A percentile compares a stretch with the other conserved stretches of the same genome.
These are phyloP conservation scores for Pichia deserticola DNA, from an alignment of 805 yeast species.

Conservation along the genomic window DNA sequence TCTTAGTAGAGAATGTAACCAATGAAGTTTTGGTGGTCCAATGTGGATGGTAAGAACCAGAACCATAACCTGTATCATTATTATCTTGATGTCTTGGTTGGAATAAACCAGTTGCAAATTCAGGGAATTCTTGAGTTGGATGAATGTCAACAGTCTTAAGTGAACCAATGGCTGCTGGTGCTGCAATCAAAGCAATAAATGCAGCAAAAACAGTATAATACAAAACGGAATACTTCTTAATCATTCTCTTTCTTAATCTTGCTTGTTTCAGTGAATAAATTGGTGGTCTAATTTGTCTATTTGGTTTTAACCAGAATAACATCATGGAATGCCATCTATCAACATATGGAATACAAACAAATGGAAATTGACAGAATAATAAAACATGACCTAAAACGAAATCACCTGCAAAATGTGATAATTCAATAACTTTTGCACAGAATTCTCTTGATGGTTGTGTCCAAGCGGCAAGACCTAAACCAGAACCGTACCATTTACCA, in stretches of 20 bases:
- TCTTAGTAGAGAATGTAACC: slow-evolving; percentile 44
- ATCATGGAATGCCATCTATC: slow-evolving; percentile 98
- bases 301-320: slow-evolving; percentile 98
- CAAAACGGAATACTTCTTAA: slow-evolving; percentile 80
- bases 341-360: slow-evolving; percentile 74
- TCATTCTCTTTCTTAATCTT: slow-evolving; percentile 95
- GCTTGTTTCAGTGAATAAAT: slow-evolving; percentile 95
- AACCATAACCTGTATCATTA: slow-evolving; percentile 71
- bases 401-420: slow-evolving; percentile 95
- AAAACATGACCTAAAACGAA: slow-evolving; percentile 87
- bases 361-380: slow-evolving; percentile 83
- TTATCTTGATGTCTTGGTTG: slow-evolving; percentile 81
- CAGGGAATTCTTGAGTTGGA: slow-evolving; percentile 25
- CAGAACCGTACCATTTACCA: slow-evolving; percentile 97
- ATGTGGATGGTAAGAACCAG: slow-evolving; percentile 32
- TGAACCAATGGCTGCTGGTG: slow-evolving; percentile 80
- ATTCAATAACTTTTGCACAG: slow-evolving; percentile 85
- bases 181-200: slow-evolving; percentile 72
- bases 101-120: slow-evolving; percentile 55
- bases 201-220: slow-evolving; percentile 64
- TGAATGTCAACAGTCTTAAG: slow-evolving; percentile 34
- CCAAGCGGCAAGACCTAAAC: slow-evolving; percentile 88
- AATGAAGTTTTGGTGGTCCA: slow-evolving; percentile 39
- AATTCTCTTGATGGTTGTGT: slow-evolving; percentile 96
- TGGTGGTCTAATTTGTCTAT: slow-evolving; percentile 96